Evolutionary conservation across 352 stramenopile genomes (phyloP).

Genomic region (Globisporangium radiosum): DNA sequence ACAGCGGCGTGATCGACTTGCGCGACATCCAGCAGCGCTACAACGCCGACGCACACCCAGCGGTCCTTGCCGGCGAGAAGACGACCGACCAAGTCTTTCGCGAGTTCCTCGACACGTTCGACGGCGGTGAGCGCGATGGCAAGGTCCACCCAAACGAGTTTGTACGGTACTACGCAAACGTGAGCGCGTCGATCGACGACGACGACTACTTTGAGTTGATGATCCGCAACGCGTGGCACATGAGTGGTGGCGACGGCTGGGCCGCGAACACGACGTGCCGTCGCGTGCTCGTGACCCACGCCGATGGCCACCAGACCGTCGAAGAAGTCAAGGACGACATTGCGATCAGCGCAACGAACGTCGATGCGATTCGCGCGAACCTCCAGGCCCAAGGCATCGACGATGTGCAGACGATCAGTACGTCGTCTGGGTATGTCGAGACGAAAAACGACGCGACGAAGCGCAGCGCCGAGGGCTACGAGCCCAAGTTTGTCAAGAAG

Average conservation of each 20-base stretch:
- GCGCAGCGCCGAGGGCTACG: conserved; percentile 25
- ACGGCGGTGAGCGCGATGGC: conserved; percentile 26
- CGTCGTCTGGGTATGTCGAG: conserved; percentile 15
- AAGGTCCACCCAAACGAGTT: conserved; percentile 31
- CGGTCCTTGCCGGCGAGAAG: conserved; percentile 36
- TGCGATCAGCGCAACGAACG: conserved; percentile 22
- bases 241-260: conserved; percentile 52
- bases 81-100: conserved; percentile 24
- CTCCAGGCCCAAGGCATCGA: conserved; percentile 36
- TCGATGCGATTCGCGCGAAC: conserved; percentile 28
- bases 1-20: conserved; percentile 42
- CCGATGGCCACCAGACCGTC: conserved; percentile 44
- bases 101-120: conserved; percentile 34
- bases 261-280: conserved; percentile 65
- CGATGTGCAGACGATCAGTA: conserved; percentile 10
- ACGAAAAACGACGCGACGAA: conserved; percentile 14
- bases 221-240: conserved; percentile 81
- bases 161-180: conserved; percentile 69
- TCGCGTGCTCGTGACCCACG: conserved; percentile 51
- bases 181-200: conserved; percentile 61
- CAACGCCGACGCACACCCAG: conserved; percentile 45
- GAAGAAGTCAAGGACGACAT: conserved; percentile 41
- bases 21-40: conserved; percentile 40
- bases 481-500: conserved; percentile 62
- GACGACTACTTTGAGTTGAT: conserved; percentile 86